Evolutionary conservation across 1,139 yeast genomes (phyloP).

Genomic region (Nakaseomyces uthaithaninus): DNA sequence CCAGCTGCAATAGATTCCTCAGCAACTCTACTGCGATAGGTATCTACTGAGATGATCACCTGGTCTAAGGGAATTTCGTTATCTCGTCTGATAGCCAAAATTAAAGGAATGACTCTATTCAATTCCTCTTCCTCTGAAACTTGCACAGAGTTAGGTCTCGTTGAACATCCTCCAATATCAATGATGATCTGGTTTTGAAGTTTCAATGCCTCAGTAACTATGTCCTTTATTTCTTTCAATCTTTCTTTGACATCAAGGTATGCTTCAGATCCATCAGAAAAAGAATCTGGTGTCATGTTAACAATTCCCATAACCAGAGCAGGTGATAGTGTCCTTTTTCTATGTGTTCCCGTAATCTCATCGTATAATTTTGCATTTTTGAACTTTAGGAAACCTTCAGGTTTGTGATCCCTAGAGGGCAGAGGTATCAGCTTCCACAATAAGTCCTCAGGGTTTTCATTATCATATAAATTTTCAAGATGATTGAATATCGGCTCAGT

Average conservation of each 20-base stretch:
- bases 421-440: slow-evolving; percentile 27
- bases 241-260: slow-evolving; percentile 36
- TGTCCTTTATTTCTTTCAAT: slow-evolving; percentile 34
- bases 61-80: slow-evolving; percentile 34
- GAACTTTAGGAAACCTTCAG: slow-evolving; percentile 20
- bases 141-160: slow-evolving; percentile 70
- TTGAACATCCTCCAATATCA: slow-evolving; percentile 91
- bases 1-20: slow-evolving; percentile 60
- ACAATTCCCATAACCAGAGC: slow-evolving; percentile 71
- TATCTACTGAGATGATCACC: slow-evolving; percentile 67
- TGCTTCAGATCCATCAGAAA: slow-evolving; percentile 75
- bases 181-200: slow-evolving; percentile 62
- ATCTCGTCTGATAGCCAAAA: slow-evolving; percentile 50
- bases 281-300: slow-evolving; percentile 90
- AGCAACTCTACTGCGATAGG: slow-evolving; percentile 74
- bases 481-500: slow-evolving; percentile 73
- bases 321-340: slow-evolving; percentile 25
- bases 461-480: slow-evolving; percentile 46
- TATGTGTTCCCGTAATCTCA: slow-evolving; percentile 10
- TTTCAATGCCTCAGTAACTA: slow-evolving; percentile 50
- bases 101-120: slow-evolving; percentile 59
- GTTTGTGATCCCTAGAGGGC: slow-evolving; percentile 9
- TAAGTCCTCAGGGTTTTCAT: slow-evolving; percentile 24
- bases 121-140: slow-evolving; percentile 54
- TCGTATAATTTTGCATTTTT: slow-evolving; percentile 14